A percentile compares a stretch with the other conserved stretches of the same genome.
phyloP scores from a whole-genome alignment of 2,329 filamentous ascomycete genomes.

The Fusarium neocosmosporiellum region DNA sequence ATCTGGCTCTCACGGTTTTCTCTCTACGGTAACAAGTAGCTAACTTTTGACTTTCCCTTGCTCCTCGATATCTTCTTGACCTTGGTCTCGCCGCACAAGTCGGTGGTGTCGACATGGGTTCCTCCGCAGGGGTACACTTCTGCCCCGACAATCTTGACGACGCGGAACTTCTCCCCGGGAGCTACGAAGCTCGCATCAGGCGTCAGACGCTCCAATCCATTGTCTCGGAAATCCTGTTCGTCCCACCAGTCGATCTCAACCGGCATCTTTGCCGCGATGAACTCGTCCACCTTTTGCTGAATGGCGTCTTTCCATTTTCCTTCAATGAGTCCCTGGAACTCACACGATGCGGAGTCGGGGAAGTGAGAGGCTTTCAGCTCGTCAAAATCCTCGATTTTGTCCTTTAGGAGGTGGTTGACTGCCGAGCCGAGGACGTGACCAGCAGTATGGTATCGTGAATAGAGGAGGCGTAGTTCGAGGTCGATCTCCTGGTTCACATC shows the following conservation, averaged over 20 bases:
- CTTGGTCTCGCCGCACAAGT: constrained; percentile 67
- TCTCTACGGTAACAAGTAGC: constrained; percentile 33
- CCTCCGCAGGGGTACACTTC: constrained; percentile 81
- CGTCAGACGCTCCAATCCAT: constrained; percentile 66
- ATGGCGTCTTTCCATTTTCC: constrained; percentile 71
- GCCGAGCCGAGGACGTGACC: constrained; percentile 78
- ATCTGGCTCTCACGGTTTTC: not conserved
- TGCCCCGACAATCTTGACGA: constrained; percentile 75
- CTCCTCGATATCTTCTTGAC: constrained; percentile 71
- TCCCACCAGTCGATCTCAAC: constrained; percentile 74
- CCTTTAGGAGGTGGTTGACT: constrained; percentile 67
- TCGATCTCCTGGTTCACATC: constrained; percentile 69
- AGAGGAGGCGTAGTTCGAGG: constrained; percentile 67
- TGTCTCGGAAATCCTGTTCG: constrained; percentile 67
- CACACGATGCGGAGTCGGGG: constrained; percentile 73
- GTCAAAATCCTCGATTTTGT: constrained; percentile 64
- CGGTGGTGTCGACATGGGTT: constrained; percentile 74
- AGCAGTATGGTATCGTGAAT: constrained; percentile 78
- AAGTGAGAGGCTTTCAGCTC: constrained; percentile 80
- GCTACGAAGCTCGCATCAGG: constrained; percentile 55
- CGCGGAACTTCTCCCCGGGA: constrained; percentile 66
- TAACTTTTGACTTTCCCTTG: constrained; percentile 41
- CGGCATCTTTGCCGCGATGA: constrained; percentile 64
- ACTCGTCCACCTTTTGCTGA: constrained; percentile 70
- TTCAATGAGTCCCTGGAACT: constrained; percentile 76